A percentile compares a stretch with the other conserved stretches of the same genome.
phyloP scores from a whole-genome alignment of 2,329 filamentous ascomycete species.

The Coleophoma cylindrospora region DNA sequence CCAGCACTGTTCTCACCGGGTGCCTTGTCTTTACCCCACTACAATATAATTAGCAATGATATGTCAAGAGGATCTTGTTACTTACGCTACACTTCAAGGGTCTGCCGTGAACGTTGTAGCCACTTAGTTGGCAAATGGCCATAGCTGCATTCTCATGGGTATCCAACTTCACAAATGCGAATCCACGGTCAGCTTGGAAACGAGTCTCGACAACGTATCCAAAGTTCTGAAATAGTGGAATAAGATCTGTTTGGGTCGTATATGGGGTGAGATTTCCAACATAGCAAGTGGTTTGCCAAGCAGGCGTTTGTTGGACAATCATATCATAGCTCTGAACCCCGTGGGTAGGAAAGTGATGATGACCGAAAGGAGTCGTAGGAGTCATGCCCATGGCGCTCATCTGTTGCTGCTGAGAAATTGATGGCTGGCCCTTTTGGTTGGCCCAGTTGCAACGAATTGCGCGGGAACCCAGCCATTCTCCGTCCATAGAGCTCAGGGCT shows the following conservation, averaged over 20 bases:
- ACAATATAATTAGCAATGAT: conserved; percentile 27
- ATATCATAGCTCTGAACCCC: conserved; percentile 97
- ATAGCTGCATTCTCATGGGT: conserved; percentile 96
- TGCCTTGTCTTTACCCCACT: conserved; percentile 99
- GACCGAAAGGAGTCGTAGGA: conserved; percentile 90
- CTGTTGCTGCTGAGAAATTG: conserved; percentile 94
- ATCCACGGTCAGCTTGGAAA: conserved; percentile 96
- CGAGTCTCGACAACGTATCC: conserved; percentile 96
- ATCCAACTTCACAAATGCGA: conserved; percentile 99
- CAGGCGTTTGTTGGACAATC: conserved; percentile 89
- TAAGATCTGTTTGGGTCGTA: conserved; percentile 91
- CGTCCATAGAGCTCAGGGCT: conserved; percentile 95
- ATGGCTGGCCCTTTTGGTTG: conserved; percentile 99
- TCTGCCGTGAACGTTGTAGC: conserved; percentile 95
- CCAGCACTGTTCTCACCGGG: conserved; percentile 63
- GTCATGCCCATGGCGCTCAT: conserved; percentile 99
- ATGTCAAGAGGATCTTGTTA: conserved; percentile 23
- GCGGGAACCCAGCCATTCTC: conserved; percentile 96
- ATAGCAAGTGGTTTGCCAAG: conserved; percentile 98
- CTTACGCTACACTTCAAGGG: conserved; percentile 98
- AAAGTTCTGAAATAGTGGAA: conserved; percentile 98
- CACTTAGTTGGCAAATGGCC: conserved; percentile 96
- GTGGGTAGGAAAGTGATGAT: conserved; percentile 96
- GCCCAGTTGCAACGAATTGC: conserved; percentile 99
- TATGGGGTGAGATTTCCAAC: conserved; percentile 97